Percentiles rank a stretch among this genome's conserved stretches.
These are phyloP conservation scores for Ambispora gerdemannii DNA, from an alignment of 192 early-diverging fungal genomes.

Conservation along the genomic window DNA sequence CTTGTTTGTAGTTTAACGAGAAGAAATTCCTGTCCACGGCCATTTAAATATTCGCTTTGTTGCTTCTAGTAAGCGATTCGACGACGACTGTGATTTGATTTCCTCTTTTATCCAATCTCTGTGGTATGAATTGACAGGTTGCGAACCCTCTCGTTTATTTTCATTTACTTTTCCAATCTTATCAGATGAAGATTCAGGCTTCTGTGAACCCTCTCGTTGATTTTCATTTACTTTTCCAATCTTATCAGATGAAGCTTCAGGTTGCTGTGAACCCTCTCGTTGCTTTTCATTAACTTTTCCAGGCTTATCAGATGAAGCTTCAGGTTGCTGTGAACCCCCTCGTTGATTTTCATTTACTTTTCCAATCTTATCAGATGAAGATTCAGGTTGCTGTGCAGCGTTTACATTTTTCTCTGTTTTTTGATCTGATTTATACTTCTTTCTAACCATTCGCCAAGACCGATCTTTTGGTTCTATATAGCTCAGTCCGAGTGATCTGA, in stretches of 20 bases:
- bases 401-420: background rate
- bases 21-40: no score
- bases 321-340: background rate
- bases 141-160: background rate
- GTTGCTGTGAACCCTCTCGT: background rate
- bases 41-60: background rate
- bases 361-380: background rate
- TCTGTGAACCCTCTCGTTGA: background rate
- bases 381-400: background rate
- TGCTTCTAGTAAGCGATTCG: background rate
- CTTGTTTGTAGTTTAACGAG: no score
- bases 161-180: background rate
- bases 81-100: no score
- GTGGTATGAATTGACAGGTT: background rate
- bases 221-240: background rate
- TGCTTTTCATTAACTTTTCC: background rate
- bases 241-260: background rate
- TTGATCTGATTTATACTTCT: background rate
- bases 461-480: conserved; percentile 11
- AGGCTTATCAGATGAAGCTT: background rate
- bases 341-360: background rate
- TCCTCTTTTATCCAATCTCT: no score
- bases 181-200: background rate
- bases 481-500: background rate
- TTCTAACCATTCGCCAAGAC: background rate